Base-by-base conservation (phyloP, 1,284 basidiomycete species). In the Ceratobasidium sp. region DNA sequence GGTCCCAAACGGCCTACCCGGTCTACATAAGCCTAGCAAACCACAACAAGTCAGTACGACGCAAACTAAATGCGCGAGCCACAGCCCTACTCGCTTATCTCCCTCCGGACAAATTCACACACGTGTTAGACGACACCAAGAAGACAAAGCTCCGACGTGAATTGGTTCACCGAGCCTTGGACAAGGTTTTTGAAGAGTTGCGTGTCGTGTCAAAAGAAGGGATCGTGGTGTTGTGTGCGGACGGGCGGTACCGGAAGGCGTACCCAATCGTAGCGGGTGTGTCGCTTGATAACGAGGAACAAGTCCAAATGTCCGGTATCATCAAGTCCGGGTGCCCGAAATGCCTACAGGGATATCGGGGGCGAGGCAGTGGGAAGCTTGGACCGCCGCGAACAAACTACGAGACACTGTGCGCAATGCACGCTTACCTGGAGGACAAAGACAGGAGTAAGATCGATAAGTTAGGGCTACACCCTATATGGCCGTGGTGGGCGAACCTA, bases 71-170 rank as follows among this genome's bases (percentile, higher is more conserved):
- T 8, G 35, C 46, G 44, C 54, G 46, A n/a, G 77, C 79, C 23
- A 76, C 66, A 10, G 18, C 78, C 3, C 48, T 79, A 0, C n/a
- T 78, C 3, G 74, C 77, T 5, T 79, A 79, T 64, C 67, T 78
- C 14, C 79, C 79, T 1, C 67, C 77, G 27, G 50, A 76, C 23
- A 30, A 54, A 14, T 76, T 66, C 38, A 16, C 52, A 0, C 23
- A 76, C 20, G 62, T 66, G 8, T 3, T 3, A 1, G 38, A 65
- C n/a, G n/a, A 23, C 23, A 59, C 0, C 18, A 62, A 8, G n/a
- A 23, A 14, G 14, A 20, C 0, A 48, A 33, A 1, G 44, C n/a
- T 55, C 12, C 30, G 41, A 16, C 38, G n/a, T 2, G 33, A 76
- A 1, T n/a, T 76, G 14, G n/a, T 41, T 1, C 73, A 76, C 33